Evolutionary conservation across 257 asterid genomes (phyloP).

Genomic region (Solanum lycopersicoides): DNA sequence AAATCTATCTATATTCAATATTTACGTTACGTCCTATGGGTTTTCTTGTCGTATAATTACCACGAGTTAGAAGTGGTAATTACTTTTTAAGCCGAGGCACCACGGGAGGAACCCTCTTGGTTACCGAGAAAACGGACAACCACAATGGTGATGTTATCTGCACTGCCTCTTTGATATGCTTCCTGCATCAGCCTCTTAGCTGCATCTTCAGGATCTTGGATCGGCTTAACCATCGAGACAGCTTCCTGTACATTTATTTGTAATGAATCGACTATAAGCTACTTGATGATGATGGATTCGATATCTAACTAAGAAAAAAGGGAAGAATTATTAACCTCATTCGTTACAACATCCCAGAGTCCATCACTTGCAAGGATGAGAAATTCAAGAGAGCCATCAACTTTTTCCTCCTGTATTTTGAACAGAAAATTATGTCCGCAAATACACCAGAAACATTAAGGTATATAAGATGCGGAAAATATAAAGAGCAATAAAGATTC

Average conservation of each 20-base stretch:
- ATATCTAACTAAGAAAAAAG: not conserved
- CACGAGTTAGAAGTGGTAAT: not conserved
- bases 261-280: not conserved
- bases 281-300: not conserved
- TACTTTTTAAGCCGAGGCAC: constrained; percentile 24
- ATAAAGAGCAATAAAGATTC: not conserved
- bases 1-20: constrained; percentile 1
- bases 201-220: constrained; percentile 82
- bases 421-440: not conserved
- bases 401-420: constrained; percentile 61
- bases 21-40: not conserved
- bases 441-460: not conserved
- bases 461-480: not conserved
- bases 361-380: constrained; percentile 96
- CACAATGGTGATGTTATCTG: constrained; percentile 76
- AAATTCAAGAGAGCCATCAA: constrained; percentile 76
- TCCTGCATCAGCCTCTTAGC: constrained; percentile 88
- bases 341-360: constrained; percentile 90
- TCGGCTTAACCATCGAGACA: constrained; percentile 69
- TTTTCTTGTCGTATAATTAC: not conserved
- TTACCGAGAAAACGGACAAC: constrained; percentile 62
- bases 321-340: constrained; percentile 35
- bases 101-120: constrained; percentile 38
- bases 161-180: constrained; percentile 86
- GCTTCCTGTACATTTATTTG: constrained; percentile 52